Evolutionary conservation across 2,329 filamentous ascomycete species (phyloP).

Genomic region (Talaromyces albobiverticillius): DNA sequence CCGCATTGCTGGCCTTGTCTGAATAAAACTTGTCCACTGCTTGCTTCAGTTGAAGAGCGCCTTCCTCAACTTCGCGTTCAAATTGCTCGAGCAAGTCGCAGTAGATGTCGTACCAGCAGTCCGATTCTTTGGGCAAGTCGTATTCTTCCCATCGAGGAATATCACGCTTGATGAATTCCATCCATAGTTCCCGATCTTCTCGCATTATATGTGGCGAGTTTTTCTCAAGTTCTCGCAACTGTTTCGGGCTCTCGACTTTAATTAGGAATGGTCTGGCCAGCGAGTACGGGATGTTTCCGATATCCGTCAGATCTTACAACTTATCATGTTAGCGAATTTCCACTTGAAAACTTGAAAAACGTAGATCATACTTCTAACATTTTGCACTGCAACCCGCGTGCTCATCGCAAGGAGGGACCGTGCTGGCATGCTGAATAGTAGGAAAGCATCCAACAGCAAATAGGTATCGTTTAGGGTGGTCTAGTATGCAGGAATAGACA

Average conservation of each 20-base stretch:
- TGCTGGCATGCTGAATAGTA: conserved; percentile 12
- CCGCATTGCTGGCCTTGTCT: conserved; percentile 54
- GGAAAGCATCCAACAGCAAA: neutral
- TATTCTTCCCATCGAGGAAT: conserved; percentile 68
- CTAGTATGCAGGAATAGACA: neutral
- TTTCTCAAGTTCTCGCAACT: conserved; percentile 69
- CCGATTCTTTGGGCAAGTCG: conserved; percentile 63
- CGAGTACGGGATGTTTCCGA: conserved; percentile 69
- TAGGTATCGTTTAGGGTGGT: conserved; percentile 1
- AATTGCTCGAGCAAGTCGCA: conserved; percentile 62
- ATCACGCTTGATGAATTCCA: conserved; percentile 72
- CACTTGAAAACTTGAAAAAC: neutral
- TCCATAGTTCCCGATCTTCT: conserved; percentile 71
- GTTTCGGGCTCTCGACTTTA: conserved; percentile 68
- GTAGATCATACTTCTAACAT: conserved; percentile 12
- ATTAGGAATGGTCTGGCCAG: conserved; percentile 66
- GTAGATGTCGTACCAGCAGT: conserved; percentile 77
- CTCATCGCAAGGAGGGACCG: conserved; percentile 16
- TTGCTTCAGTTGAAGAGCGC: conserved; percentile 57
- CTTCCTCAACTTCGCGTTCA: conserved; percentile 54
- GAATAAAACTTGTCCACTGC: conserved; percentile 58
- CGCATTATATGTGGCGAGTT: conserved; percentile 73
- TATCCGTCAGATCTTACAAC: conserved; percentile 57
- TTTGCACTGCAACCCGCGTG: conserved; percentile 14
- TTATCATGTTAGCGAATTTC: neutral